Evolutionary conservation across 352 stramenopile genomes (phyloP).

Genomic region (Pythium pyrilobum): DNA sequence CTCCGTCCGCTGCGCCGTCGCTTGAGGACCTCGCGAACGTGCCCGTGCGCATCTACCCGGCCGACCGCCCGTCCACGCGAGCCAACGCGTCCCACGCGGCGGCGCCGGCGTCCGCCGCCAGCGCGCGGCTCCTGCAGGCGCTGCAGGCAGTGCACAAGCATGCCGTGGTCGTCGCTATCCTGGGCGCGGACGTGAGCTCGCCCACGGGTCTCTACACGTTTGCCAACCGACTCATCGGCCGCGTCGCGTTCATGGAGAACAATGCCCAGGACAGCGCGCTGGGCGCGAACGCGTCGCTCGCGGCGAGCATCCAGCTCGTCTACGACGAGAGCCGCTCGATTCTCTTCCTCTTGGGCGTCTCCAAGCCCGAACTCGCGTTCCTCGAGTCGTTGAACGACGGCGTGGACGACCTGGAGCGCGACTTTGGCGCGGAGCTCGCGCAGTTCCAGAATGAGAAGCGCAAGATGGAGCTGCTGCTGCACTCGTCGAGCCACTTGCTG

Average conservation of each 20-base stretch:
- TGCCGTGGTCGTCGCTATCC: constrained; percentile 42
- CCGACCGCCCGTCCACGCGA: constrained; percentile 17
- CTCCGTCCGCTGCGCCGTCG: background rate
- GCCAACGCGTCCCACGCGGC: constrained; percentile 3
- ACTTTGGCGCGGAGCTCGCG: constrained; percentile 14
- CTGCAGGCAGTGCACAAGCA: constrained; percentile 32
- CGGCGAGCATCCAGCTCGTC: constrained; percentile 48
- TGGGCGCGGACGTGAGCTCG: constrained; percentile 27
- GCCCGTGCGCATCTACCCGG: constrained; percentile 59
- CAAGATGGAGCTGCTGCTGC: constrained; percentile 64
- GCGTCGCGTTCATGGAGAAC: constrained; percentile 39
- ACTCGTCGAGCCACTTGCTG: constrained; percentile 53
- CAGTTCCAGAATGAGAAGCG: constrained; percentile 41
- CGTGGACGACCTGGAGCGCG: constrained; percentile 5
- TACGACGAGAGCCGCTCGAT: constrained; percentile 43
- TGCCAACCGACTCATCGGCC: constrained; percentile 60
- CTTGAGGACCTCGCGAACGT: constrained; percentile 15
- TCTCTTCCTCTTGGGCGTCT: constrained; percentile 52
- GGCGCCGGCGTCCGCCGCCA: constrained; percentile 5
- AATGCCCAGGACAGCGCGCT: constrained; percentile 12
- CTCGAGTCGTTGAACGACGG: constrained; percentile 9
- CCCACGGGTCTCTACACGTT: constrained; percentile 34
- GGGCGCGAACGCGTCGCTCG: background rate
- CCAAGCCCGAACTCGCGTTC: constrained; percentile 32
- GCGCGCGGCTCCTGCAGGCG: constrained; percentile 25